Evolutionary conservation across 352 stramenopile species (phyloP), one percentile per base, ranked within the genome.

Genomic region (Globisporangium echinulatum): DNA sequence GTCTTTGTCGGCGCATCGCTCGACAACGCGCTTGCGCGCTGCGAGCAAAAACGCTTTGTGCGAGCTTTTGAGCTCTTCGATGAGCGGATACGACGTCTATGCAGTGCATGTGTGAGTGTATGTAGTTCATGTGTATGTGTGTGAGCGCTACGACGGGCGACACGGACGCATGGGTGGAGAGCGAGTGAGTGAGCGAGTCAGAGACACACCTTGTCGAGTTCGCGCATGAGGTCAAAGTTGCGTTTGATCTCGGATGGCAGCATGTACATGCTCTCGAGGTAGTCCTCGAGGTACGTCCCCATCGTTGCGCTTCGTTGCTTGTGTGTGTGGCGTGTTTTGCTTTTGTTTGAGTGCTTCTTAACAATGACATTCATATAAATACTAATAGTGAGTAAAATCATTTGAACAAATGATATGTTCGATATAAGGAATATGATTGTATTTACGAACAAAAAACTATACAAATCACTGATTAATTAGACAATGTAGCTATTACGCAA

Each of bases 191-290:
- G 0, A 36, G 3, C 10, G 33, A 33, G 15, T 5, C 7, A 64
- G 51, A 40, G 46, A 49, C 54, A 48, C 46, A 91, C 85, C 80
- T 92, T 90, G 70, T 94, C 85, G 10, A 94, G 69, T 68, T 94
- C 85, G 17, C 85, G 81, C 81, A 94, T 92, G 56, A 94, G 81
- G 52, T 94, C 85, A 58, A 94, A 94, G 74, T 94, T 94, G 63
- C 85, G 82, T 72, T 94, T 94, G 67, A 94, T 78, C 75, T 94
- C 85, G 49, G 85, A 91, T 65, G 85, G 85, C 49, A 94, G 80
- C 81, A 92, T 87, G 71, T 92, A 92, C 76, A 94, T 92, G 70
- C 78, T 92, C 80, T 94, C 85, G 33, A 94, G 67, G 54, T 82
- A 92, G 74, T 94, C 85, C 61, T 94, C 85, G 53, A 94, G 61